Evolutionary conservation across 805 yeast genomes (phyloP).

Genomic region (Cyberlindnera petersonii): DNA sequence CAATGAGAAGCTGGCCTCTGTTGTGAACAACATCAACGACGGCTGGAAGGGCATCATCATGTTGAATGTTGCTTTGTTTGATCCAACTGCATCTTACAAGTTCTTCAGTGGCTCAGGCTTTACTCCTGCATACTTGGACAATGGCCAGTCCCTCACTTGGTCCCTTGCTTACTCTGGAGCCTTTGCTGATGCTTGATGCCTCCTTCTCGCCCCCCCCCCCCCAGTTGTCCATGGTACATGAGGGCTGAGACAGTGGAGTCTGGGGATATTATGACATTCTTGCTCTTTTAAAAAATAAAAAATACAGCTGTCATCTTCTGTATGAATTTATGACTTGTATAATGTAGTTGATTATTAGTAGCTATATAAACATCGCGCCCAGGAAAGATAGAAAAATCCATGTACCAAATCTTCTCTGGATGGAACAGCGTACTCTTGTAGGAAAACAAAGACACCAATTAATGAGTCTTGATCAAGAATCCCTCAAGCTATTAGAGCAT

Average conservation of each 20-base stretch:
- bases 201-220: background rate
- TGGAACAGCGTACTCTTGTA: no score
- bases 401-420: no score
- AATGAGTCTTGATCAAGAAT: background rate
- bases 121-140: conserved; percentile 57
- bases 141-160: conserved; percentile 88
- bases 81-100: conserved; percentile 58
- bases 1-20: conserved; percentile 44
- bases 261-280: no score
- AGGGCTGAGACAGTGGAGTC: no score
- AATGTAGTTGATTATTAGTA: no score
- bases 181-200: conserved; percentile 18
- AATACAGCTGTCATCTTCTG: no score
- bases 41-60: conserved; percentile 75
- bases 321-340: no score
- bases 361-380: no score
- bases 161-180: conserved; percentile 69
- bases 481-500: conserved; percentile 24
- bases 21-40: conserved; percentile 47
- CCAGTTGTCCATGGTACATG: no score
- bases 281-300: no score
- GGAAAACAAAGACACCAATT: no score
- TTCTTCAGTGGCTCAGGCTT: conserved; percentile 59
- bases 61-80: conserved; percentile 69
- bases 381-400: no score